Evolutionary conservation across 768 basidiomycete genomes (phyloP), one percentile per base, ranked within the genome.

Genomic region (Termitomyces sp.): DNA sequence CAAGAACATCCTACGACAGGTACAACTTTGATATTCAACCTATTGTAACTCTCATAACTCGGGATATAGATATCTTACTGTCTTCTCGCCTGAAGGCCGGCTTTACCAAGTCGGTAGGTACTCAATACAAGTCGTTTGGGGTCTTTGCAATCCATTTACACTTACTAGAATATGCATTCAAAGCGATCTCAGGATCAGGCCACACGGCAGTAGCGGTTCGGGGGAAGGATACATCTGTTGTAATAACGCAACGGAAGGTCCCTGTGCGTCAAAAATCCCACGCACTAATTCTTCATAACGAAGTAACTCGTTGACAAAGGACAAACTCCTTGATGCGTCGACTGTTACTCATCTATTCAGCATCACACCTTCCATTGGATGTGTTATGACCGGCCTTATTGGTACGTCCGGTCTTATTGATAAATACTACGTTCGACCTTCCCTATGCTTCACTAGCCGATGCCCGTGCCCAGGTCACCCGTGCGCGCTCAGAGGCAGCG

Each of bases 201-300:
- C 93, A 98, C 67, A 98, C 97, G 1, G 85, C 96, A 1, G 81
- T 99, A 50, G 82, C 95, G 17, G 89, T 98, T 45, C 78, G 96
- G 66, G 97, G 97, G 17, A 91, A 91, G 71, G 95, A 98, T 64
- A 96, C 94, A 5, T 81, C 89, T 5, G 94, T 98, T 8, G 90
- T 98, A 42, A 94, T 99, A 64, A 98, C 96, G 21, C 97, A 98
- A 77, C 94, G 94, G 77, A 98, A 98, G 78, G 89, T 99, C 38
- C 94, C 97, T 28, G 96, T 98, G 66, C 63, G 91, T 82, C 41
- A 41, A 15, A 28, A 11, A 12, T 26, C 30, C 43, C 26, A 30
- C 26, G 19, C 54, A 15, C 38, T 21, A 23, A 42, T 12, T 35
- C 12, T 35, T 40, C 15, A 51, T 11, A 33, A 50, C 43, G 54